Evolutionary conservation across 257 asterid genomes (phyloP).

Genomic region (Solanum chiquidenum): DNA sequence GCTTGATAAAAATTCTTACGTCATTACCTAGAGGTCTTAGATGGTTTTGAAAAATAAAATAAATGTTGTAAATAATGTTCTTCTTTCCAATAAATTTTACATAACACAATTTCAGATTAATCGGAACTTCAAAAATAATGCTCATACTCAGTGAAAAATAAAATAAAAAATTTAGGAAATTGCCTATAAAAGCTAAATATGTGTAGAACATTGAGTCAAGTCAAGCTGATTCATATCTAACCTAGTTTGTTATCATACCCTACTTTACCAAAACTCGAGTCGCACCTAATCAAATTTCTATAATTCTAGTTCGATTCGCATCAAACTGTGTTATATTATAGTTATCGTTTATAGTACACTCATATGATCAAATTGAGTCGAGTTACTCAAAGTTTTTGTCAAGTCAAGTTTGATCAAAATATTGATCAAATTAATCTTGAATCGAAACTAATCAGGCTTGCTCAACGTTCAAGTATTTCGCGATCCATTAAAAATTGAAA

Average conservation of each 20-base stretch:
- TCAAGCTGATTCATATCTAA: not conserved
- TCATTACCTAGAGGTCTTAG: not conserved
- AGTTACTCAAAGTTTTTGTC: not conserved
- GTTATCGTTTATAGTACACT: no score
- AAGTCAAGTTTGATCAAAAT: not conserved
- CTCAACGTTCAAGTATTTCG: no score
- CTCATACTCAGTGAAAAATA: not conserved
- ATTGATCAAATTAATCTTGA: not conserved
- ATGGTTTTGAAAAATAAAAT: no score
- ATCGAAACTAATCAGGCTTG: not conserved
- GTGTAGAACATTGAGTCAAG: not conserved
- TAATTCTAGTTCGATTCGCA: not conserved
- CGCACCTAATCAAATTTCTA: not conserved
- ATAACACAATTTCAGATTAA: no score
- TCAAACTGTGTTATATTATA: no score
- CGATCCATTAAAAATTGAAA: not conserved
- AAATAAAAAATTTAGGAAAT: not conserved
- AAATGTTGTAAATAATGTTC: no score
- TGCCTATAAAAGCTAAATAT: not conserved
- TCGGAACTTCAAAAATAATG: no score
- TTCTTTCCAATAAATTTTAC: not conserved
- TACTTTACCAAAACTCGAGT: not conserved
- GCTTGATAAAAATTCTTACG: no score
- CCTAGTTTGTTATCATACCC: not conserved
- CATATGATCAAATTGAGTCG: not conserved